Evolutionary conservation across 2,329 filamentous ascomycete genomes (phyloP).

Genomic region (Ceratocystis papillata): DNA sequence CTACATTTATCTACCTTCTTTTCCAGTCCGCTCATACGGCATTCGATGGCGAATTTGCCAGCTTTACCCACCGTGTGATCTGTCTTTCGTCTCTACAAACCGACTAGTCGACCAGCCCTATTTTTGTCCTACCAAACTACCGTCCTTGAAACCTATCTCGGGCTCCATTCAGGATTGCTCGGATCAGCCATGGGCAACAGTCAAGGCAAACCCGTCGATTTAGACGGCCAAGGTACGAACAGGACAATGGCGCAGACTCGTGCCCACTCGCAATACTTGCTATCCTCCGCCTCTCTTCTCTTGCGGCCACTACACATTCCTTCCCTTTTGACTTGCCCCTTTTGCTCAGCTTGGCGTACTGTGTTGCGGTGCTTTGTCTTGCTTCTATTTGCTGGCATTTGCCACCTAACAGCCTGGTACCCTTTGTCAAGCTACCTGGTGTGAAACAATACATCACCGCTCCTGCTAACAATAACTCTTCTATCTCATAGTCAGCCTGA

Average conservation of each 20-base stretch:
- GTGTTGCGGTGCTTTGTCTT: background rate
- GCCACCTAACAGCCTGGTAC: background rate
- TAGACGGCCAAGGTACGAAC: slow-evolving; percentile 73
- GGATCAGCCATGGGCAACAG: slow-evolving; percentile 62
- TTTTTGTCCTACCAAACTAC: slow-evolving; percentile 2
- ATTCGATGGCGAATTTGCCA: background rate
- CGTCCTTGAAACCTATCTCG: slow-evolving; percentile 3
- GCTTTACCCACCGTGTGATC: background rate
- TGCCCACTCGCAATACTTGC: background rate
- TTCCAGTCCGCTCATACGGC: background rate
- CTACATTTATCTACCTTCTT: no score
- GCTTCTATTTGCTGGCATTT: background rate
- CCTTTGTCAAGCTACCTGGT: no score
- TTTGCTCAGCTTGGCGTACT: background rate
- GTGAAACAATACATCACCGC: no score
- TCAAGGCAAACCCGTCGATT: slow-evolving; percentile 84
- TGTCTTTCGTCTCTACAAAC: background rate
- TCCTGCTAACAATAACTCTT: slow-evolving; percentile 18
- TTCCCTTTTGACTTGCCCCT: background rate
- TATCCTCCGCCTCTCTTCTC: background rate
- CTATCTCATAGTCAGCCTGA: slow-evolving; percentile 64
- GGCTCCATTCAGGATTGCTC: background rate
- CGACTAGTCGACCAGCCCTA: background rate
- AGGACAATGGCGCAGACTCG: background rate
- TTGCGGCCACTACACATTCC: background rate